A percentile compares a stretch with the other conserved stretches of the same genome.
These are phyloP conservation scores for Lunularia cruciata DNA, from an alignment of 225 moss, liverwort and hornwort genomes.

Conservation along the genomic window DNA sequence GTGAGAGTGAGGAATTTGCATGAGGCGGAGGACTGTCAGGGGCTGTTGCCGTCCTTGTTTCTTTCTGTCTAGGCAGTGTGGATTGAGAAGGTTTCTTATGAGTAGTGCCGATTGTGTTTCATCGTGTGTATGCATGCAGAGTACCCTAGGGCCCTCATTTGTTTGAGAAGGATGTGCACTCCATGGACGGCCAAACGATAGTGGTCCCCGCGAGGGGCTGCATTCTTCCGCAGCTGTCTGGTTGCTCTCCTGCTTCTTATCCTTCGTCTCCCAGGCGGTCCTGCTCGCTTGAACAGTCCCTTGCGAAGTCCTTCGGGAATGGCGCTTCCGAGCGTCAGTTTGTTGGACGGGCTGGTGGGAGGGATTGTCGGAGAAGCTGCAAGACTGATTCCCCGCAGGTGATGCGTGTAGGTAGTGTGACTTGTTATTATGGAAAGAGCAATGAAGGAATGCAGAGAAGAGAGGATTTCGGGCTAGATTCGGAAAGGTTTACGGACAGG, in stretches of 20 bases:
- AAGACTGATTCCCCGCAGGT: conserved; percentile 18
- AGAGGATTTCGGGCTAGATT: conserved; percentile 6
- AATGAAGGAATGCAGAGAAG: conserved; percentile 2
- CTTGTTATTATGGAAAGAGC: conserved; percentile 8
- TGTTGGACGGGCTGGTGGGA: conserved; percentile 3
- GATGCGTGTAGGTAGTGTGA: conserved; percentile 20
- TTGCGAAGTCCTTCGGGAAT: conserved; percentile 1
- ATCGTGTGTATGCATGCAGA: background rate
- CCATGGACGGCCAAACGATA: conserved; percentile 32
- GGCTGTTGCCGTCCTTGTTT: background rate
- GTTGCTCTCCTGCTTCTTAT: conserved; percentile 12
- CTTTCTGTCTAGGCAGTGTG: background rate
- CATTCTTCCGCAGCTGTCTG: conserved; percentile 17
- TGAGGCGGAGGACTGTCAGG: background rate
- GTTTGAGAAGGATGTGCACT: conserved; percentile 23
- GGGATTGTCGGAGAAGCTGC: background rate
- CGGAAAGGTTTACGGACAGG: conserved; percentile 6
- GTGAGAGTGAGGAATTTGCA: background rate
- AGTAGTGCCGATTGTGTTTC: no score
- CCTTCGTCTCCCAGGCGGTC: conserved; percentile 13
- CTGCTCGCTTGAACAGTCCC: conserved; percentile 6
- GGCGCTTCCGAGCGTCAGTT: background rate
- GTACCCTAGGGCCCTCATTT: background rate
- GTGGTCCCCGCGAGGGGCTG: conserved; percentile 30
- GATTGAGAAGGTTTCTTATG: background rate